Base-by-base conservation (phyloP, 1,284 basidiomycete species). In the Taiwanofungus camphoratus region DNA sequence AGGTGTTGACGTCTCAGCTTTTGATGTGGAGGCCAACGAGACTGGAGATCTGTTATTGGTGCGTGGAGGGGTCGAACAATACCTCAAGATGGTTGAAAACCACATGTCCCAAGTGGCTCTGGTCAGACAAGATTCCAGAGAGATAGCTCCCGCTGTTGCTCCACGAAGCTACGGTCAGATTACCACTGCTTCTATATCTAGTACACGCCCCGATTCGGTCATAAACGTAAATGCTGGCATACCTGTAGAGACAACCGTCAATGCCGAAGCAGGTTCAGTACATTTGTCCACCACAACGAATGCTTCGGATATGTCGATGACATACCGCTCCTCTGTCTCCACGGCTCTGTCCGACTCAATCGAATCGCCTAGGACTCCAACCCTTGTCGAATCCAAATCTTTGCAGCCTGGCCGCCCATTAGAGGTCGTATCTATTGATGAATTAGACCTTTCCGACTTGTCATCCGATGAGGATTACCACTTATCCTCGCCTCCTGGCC, bases 351-450 rank as follows among this genome's bases (percentile, higher is more conserved):
- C 16, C 16, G 16, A 12, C 7, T 33, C 31, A 13, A 16, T 16
- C 7, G 16, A 9, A 13, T 33, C 31, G 8, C 9, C 8, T 8
- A 8, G 9, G 9, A 9, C 18, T 6, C 7, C 11, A 8, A 34
- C 40, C 29, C 45, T 30, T 13, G 23, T 26, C 18, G 18, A 19
- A 12, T 16, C 26, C 13, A 29, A 9, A n/a, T 29, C 26, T 29
- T 9, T n/a, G 9, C 8, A 12, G 7, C 20, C 20, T 5, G 20
- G 34, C 2, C 81, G 76, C 75, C 67, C 64, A 46, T 76, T 84
- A 39, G 82, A 87, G 46, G 71, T 83, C 35, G 80, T 80, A 23
- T 85, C 83, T 2, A 79, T 87, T 38, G 84, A 87, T 52, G 83
- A 87, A 31, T 59, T 87, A 19, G 82, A 87, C 48, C 61, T 85